Evolutionary conservation across 1,139 yeast genomes (phyloP).

Genomic region (Candida dubliniensis): DNA sequence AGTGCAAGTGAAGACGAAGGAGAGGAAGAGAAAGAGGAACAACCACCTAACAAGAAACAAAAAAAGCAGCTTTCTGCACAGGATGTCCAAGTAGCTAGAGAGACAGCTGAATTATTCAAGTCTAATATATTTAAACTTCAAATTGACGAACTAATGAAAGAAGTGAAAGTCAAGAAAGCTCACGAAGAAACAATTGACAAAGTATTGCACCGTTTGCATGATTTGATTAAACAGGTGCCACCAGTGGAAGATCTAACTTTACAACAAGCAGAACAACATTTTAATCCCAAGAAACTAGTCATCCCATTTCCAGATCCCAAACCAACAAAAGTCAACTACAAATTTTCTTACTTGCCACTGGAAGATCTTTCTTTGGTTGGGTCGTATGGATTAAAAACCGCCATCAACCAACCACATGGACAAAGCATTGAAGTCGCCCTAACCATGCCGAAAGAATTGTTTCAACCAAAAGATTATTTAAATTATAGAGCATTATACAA

Average conservation of each 20-base stretch:
- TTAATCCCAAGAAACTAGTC: constrained; percentile 50
- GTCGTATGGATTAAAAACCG: constrained; percentile 84
- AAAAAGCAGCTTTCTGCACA: constrained; percentile 62
- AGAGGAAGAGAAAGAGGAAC: constrained; percentile 16
- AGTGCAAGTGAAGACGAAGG: constrained; percentile 13
- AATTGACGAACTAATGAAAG: constrained; percentile 85
- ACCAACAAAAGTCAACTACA: constrained; percentile 68
- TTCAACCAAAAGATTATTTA: constrained; percentile 85
- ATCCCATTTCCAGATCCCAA: constrained; percentile 92
- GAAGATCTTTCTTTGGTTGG: constrained; percentile 79
- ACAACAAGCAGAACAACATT: constrained; percentile 49
- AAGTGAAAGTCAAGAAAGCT: constrained; percentile 69
- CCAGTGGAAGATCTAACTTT: constrained; percentile 51
- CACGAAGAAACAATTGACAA: constrained; percentile 70
- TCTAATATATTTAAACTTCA: constrained; percentile 93
- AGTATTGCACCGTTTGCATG: constrained; percentile 74
- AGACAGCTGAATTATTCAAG: constrained; percentile 90
- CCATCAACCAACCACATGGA: constrained; percentile 50
- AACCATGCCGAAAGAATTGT: constrained; percentile 73
- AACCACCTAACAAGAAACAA: constrained; percentile 37
- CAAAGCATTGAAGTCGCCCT: constrained; percentile 74
- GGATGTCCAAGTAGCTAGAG: constrained; percentile 88
- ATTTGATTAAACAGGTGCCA: constrained; percentile 63
- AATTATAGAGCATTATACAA: constrained; percentile 90
- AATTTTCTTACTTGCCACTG: constrained; percentile 71